Evolutionary conservation across 2,329 filamentous ascomycete species (phyloP).

Genomic region (Exophiala bonariae): DNA sequence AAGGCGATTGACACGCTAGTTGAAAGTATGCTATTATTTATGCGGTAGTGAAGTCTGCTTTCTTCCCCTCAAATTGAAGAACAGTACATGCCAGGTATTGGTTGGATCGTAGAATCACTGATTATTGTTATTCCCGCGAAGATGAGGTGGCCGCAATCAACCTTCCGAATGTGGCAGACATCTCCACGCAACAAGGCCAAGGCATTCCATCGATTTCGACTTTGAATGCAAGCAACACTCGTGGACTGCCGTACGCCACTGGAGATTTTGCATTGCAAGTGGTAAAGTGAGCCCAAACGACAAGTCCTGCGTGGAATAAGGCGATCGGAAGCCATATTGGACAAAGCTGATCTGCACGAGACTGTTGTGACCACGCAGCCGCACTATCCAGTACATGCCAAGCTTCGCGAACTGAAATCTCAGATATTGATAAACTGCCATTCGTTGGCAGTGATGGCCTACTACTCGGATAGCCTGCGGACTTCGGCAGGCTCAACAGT

Average conservation of each 20-base stretch:
- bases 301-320: slow-evolving; percentile 9
- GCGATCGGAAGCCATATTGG: slow-evolving; percentile 8
- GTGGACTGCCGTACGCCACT: not conserved
- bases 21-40: too few species aligned
- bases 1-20: too few species aligned
- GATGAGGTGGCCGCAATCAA: too few species aligned
- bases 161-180: too few species aligned
- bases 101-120: too few species aligned
- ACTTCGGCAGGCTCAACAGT: not conserved
- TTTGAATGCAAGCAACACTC: slow-evolving; percentile 6
- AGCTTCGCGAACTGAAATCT: not conserved
- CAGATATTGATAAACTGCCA: not conserved
- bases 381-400: slow-evolving; percentile 5
- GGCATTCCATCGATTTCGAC: slow-evolving; percentile 6
- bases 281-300: slow-evolving; percentile 9
- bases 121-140: too few species aligned
- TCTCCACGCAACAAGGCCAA: slow-evolving; percentile 9
- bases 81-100: too few species aligned
- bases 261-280: not conserved
- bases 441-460: not conserved
- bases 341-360: not conserved
- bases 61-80: too few species aligned
- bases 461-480: not conserved
- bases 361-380: not conserved
- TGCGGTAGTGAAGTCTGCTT: too few species aligned